Evolutionary conservation across 768 basidiomycete species (phyloP).

Genomic region (Crassisporium funariophilum): DNA sequence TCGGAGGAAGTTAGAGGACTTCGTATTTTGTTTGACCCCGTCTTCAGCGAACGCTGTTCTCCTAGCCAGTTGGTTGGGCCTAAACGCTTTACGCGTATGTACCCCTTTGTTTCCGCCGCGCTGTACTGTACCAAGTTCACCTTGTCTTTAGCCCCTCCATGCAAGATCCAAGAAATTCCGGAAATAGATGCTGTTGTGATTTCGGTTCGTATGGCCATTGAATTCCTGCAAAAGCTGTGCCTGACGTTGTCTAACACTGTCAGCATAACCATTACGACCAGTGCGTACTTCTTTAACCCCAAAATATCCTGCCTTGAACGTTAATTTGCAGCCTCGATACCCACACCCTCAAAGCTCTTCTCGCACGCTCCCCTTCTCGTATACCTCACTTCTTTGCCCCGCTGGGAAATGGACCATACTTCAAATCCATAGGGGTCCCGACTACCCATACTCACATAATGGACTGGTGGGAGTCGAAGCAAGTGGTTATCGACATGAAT

Average conservation of each 20-base stretch:
- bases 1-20: slow-evolving; percentile 35
- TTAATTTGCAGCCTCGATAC: slow-evolving; percentile 42
- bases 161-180: slow-evolving; percentile 56
- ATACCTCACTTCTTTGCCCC: slow-evolving; percentile 60
- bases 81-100: slow-evolving; percentile 49
- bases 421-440: slow-evolving; percentile 42
- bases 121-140: not conserved
- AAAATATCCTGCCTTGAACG: not conserved
- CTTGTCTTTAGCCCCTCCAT: slow-evolving; percentile 41
- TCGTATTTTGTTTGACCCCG: slow-evolving; percentile 54
- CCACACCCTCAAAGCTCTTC: slow-evolving; percentile 41
- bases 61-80: slow-evolving; percentile 48
- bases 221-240: not conserved
- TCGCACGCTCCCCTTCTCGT: slow-evolving; percentile 26
- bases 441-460: slow-evolving; percentile 47
- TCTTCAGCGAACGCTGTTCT: slow-evolving; percentile 55
- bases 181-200: slow-evolving; percentile 66
- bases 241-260: not conserved
- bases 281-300: slow-evolving; percentile 23
- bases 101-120: not conserved
- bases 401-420: slow-evolving; percentile 49
- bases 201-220: slow-evolving; percentile 39
- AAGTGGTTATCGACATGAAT: slow-evolving; percentile 35
- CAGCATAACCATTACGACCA: slow-evolving; percentile 59
- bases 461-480: slow-evolving; percentile 65